Conservation (phyloP, 192 early-diverging fungal genomes). For the Umbelopsis vinacea region DNA sequence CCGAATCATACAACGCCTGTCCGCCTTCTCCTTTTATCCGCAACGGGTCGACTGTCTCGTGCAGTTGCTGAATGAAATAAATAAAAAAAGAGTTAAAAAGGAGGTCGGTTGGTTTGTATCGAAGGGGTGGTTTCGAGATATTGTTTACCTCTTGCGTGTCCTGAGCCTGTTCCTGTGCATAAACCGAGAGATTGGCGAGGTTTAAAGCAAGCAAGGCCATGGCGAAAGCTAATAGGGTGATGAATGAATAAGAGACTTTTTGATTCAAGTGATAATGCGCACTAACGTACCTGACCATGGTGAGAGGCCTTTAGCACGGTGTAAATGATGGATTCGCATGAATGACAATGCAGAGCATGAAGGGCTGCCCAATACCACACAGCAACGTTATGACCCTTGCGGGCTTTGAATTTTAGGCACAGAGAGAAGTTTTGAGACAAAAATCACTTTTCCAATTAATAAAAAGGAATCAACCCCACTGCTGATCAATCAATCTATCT, state of each 20-base stretch:
- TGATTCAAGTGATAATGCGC: no score
- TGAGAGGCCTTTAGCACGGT: not conserved
- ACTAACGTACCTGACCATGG: not conserved
- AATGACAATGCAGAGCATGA: slow-evolving; percentile 1
- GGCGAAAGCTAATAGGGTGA: not conserved
- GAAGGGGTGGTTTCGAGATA: not conserved
- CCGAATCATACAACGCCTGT: slow-evolving; percentile 22
- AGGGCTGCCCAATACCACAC: not conserved
- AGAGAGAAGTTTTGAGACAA: no score
- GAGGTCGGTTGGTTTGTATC: not conserved
- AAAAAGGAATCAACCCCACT: not conserved
- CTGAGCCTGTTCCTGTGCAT: no score
- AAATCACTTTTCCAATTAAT: not conserved
- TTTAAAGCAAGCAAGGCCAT: not conserved
- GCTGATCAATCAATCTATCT: slow-evolving; percentile 2
- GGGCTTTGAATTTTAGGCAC: not conserved
- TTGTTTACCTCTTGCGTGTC: no score
- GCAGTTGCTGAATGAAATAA: not conserved
- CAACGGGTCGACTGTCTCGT: not conserved
- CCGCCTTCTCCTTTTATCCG: not conserved
- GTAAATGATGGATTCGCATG: not conserved
- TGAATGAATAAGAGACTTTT: not conserved
- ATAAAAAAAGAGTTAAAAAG: not conserved
- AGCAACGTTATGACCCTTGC: not conserved
- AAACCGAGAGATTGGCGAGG: no score